These are phyloP conservation scores for Teunomyces funiuensis DNA, from an alignment of 805 yeast species.

Conservation along the genomic window DNA sequence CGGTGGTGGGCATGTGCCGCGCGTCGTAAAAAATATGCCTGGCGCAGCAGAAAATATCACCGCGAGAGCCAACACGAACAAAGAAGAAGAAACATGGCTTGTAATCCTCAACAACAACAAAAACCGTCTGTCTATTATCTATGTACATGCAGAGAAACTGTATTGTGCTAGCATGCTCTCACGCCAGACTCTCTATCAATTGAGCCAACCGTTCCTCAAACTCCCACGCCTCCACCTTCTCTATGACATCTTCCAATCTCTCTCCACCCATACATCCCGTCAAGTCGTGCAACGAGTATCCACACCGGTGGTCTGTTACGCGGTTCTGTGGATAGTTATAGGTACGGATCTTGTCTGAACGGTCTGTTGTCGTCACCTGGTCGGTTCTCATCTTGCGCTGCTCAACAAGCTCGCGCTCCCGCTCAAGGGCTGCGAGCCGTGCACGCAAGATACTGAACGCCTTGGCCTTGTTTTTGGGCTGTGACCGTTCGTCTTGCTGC, in stretches of 20 bases:
- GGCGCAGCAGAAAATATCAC: too few relatives aligned
- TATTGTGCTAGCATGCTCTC: too few relatives aligned
- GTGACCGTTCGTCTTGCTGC: slow-evolving; percentile 95
- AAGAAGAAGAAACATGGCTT: too few relatives aligned
- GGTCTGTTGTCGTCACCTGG: slow-evolving; percentile 85
- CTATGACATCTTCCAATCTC: slow-evolving; percentile 34
- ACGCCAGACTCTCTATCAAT: too few relatives aligned
- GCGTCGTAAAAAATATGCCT: too few relatives aligned
- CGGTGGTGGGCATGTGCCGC: too few relatives aligned
- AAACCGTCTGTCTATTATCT: too few relatives aligned
- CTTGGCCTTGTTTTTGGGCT: slow-evolving; percentile 89
- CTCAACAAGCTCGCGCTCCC: slow-evolving; percentile 58
- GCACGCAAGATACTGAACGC: slow-evolving; percentile 84
- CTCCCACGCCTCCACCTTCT: slow-evolving; percentile 37
- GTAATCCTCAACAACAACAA: too few relatives aligned
- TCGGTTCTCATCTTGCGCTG: slow-evolving; percentile 70
- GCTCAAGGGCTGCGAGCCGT: slow-evolving; percentile 77
- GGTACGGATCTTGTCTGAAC: slow-evolving; percentile 91
- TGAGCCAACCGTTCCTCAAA: slow-evolving; percentile 35
- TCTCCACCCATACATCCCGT: slow-evolving; percentile 41
- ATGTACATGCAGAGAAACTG: too few relatives aligned
- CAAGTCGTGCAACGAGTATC: slow-evolving; percentile 73
- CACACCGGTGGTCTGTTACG: slow-evolving; percentile 91
- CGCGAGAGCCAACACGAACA: too few relatives aligned
- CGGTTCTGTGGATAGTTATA: slow-evolving; percentile 92